Evolutionary conservation across 139 green algal species (phyloP), one percentile per base, ranked within the genome.

Genomic region (Prasinococcaceae sp.): DNA sequence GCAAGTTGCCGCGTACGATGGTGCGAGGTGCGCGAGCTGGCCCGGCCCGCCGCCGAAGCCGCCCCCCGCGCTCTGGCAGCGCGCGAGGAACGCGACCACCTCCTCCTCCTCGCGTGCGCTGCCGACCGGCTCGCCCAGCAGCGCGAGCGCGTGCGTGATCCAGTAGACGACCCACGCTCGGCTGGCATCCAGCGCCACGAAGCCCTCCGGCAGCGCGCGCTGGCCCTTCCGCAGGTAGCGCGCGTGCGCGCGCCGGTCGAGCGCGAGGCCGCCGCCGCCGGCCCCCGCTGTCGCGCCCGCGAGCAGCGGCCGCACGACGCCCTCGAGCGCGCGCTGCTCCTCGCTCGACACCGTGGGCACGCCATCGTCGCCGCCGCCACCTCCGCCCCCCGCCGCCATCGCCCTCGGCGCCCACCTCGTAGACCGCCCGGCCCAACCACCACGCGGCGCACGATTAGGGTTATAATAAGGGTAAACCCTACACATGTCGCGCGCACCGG

Each of bases 91-190:
- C 6, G 61, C 46, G 0, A 80, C 58, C 16, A 92, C 64, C 23
- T 81, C 58, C 10, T 5, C 1, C 23, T 2, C 10, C 12, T 19
- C 17, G 14, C 35, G 43, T 27, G 78, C 47, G 10, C 37, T 2
- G 3, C 49, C 59, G 3, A 75, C 55, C 2, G 66, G 53, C 2
- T 66, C 52, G 4, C 67, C 60, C 42, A 98, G 64, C 4, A 98
- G 60, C 0, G 81, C 74, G 6, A 98, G 69, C 6, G 72, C 75
- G 58, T 98, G 89, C 23, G 83, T 19, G 47, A 85, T 77, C 87
- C 87, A 96, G 63, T 86, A 96, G 28, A 66, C 69, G 9, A 97
- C 80, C 89, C 88, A 97, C 0, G 85, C 72, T 14, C 81, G 69
- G 45, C 76, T 84, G 4, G 82, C 78, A 47, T 93, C 86, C 26